Evolutionary conservation across 495 filamentous ascomycete species (phyloP).

Genomic region (Glutinoglossum americanum): DNA sequence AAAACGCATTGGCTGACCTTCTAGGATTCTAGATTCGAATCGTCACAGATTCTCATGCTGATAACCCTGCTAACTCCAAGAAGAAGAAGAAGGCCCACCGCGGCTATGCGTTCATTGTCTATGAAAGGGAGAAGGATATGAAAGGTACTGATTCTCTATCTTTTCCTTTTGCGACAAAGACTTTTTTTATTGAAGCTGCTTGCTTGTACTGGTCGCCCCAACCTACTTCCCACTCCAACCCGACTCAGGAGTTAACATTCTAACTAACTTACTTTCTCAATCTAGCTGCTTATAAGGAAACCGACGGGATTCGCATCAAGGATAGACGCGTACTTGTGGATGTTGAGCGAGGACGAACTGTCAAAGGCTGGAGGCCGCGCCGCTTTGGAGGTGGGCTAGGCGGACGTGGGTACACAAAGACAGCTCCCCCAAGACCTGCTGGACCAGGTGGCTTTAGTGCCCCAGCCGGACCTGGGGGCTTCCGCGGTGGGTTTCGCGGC

Average conservation of each 20-base stretch:
- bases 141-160: conserved; percentile 50
- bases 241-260: conserved; percentile 6
- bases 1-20: conserved; percentile 8
- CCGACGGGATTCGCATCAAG: conserved; percentile 81
- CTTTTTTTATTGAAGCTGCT: neutral
- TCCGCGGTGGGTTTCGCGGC: conserved; percentile 35
- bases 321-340: conserved; percentile 84
- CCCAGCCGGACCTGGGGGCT: conserved; percentile 44
- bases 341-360: conserved; percentile 87
- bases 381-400: conserved; percentile 85
- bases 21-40: conserved; percentile 54
- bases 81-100: conserved; percentile 65
- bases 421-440: conserved; percentile 47
- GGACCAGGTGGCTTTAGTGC: conserved; percentile 32
- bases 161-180: conserved; percentile 14
- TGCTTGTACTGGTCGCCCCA: neutral
- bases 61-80: conserved; percentile 36
- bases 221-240: neutral
- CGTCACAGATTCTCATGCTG: conserved; percentile 42
- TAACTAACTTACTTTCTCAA: conserved; percentile 15
- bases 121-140: conserved; percentile 96
- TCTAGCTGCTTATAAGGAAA: conserved; percentile 61
- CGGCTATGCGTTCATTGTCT: conserved; percentile 94
- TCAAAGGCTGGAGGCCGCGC: conserved; percentile 82
- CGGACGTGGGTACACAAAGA: conserved; percentile 81